Base-by-base conservation (phyloP, 2,329 filamentous ascomycete genomes). In the Fusarium oxysporum region DNA sequence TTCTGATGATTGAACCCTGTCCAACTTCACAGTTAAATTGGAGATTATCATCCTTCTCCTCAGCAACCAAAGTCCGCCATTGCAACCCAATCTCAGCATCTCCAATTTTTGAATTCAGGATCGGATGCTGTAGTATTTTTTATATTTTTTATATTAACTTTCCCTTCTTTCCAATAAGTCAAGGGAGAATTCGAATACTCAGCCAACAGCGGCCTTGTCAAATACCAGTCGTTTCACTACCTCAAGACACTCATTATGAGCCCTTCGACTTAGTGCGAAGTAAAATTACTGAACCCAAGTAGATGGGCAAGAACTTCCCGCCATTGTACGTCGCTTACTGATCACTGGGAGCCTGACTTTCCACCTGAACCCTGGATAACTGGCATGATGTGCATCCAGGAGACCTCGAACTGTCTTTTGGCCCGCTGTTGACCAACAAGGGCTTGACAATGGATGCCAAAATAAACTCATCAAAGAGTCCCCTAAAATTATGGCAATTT, bases 41-140 rank as follows among this genome's bases (percentile, higher is more conserved):
- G 74, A 58, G 60, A 70, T 65, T 43, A 50, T 61, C 35, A 64
- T 53, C 38, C 11, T 19, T 58, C 62, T 44, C 58, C 45, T 68
- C 50, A 56, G 38, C 54, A 68, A 68, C 53, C 71, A 57, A 53
- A 55, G 30, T 57, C 54, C 30, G 50, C 47, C 58, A 47, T 68
- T 61, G 48, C 55, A 74, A 70, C 65, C 57, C 61, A 75, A 75
- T 73, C 54, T 74, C 57, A 64, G 38, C 48, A 21, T 51, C 47
- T 54, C 25, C 37, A 62, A 43, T 68, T 30, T 63, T 53, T 54
- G 37, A 48, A 33, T 55, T 48, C 53, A 33, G 64, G 30, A 43
- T 41, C 32, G 35, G 25, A 48, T 40, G 17, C 32, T 32, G 6
- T 23, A 12, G 33, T 16, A 33, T 33, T 33, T n/a, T n/a, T n/a